These are phyloP conservation scores for Xylaria polymorpha DNA, from an alignment of 2,329 filamentous ascomycete species.

Conservation along the genomic window DNA sequence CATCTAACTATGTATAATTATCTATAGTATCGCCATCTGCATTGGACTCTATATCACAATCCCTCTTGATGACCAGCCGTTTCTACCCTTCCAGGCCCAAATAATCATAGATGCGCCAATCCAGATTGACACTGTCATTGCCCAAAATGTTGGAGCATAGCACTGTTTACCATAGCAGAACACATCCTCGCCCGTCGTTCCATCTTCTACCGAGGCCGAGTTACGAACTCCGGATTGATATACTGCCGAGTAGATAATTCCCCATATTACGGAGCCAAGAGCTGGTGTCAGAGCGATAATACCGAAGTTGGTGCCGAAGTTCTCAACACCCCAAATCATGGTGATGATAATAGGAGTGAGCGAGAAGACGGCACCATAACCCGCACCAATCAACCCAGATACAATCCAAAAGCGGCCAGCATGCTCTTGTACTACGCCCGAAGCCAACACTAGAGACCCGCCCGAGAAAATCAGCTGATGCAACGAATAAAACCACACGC, in stretches of 20 bases:
- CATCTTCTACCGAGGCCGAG: conserved; percentile 50
- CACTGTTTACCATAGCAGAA: conserved; percentile 86
- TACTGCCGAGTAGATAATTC: conserved; percentile 83
- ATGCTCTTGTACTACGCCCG: conserved; percentile 78
- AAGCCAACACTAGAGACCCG: conserved; percentile 82
- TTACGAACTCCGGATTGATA: conserved; percentile 75
- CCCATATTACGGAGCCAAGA: conserved; percentile 88
- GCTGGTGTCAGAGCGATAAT: conserved; percentile 94
- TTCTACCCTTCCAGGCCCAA: conserved; percentile 83
- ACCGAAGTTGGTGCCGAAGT: conserved; percentile 98
- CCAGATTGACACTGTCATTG: conserved; percentile 84
- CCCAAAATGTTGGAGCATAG: conserved; percentile 87
- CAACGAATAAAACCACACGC: conserved; percentile 81
- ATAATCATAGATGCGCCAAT: conserved; percentile 77
- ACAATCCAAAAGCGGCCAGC: conserved; percentile 86
- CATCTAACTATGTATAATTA: background rate
- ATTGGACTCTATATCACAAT: conserved; percentile 66
- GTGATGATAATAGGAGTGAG: conserved; percentile 91
- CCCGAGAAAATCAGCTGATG: conserved; percentile 80
- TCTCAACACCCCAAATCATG: conserved; percentile 99
- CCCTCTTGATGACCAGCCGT: conserved; percentile 80
- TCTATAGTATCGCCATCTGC: background rate
- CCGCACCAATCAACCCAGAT: conserved; percentile 84
- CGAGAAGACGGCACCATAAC: conserved; percentile 92
- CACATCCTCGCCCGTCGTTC: conserved; percentile 57